These are phyloP conservation scores for Botryotinia convoluta DNA, from an alignment of 2,329 filamentous ascomycete genomes.

Conservation along the genomic window DNA sequence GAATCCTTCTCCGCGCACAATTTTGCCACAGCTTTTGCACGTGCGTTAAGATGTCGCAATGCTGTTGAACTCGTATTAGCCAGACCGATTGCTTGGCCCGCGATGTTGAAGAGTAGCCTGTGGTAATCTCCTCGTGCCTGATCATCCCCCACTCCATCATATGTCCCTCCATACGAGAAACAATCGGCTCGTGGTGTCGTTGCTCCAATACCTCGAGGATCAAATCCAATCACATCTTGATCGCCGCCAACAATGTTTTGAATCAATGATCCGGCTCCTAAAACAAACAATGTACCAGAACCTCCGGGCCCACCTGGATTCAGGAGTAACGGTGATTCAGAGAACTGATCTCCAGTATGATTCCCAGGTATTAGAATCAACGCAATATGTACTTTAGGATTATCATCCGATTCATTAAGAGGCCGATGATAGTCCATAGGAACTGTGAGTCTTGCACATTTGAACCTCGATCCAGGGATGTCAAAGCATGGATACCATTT, in stretches of 20 bases:
- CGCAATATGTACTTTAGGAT: slow-evolving; percentile 35
- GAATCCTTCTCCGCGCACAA: slow-evolving; percentile 41
- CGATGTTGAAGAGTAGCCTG: slow-evolving; percentile 25
- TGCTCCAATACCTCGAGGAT: slow-evolving; percentile 50
- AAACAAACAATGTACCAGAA: slow-evolving; percentile 40
- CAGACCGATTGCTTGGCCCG: slow-evolving; percentile 38
- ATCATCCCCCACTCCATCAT: slow-evolving; percentile 30
- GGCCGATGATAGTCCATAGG: slow-evolving; percentile 48
- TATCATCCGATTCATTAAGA: slow-evolving; percentile 37
- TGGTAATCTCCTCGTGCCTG: slow-evolving; percentile 43
- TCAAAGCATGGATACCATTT: slow-evolving; percentile 45
- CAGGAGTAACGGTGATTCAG: slow-evolving; percentile 44
- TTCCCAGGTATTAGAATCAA: slow-evolving; percentile 31
- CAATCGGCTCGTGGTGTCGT: slow-evolving; percentile 52
- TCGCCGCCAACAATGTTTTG: slow-evolving; percentile 42
- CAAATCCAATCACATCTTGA: slow-evolving; percentile 48
- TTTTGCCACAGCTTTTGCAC: slow-evolving; percentile 44
- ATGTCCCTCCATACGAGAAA: slow-evolving; percentile 43
- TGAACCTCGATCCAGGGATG: slow-evolving; percentile 25
- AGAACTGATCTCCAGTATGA: slow-evolving; percentile 32
- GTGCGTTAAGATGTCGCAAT: slow-evolving; percentile 46
- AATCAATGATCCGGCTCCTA: slow-evolving; percentile 35
- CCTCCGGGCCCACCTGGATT: slow-evolving; percentile 51
- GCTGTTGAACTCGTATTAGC: slow-evolving; percentile 48
- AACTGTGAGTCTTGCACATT: slow-evolving; percentile 47